Evolutionary conservation across 805 yeast species (phyloP).

Genomic region (Phaffomyces thermotolerans): DNA sequence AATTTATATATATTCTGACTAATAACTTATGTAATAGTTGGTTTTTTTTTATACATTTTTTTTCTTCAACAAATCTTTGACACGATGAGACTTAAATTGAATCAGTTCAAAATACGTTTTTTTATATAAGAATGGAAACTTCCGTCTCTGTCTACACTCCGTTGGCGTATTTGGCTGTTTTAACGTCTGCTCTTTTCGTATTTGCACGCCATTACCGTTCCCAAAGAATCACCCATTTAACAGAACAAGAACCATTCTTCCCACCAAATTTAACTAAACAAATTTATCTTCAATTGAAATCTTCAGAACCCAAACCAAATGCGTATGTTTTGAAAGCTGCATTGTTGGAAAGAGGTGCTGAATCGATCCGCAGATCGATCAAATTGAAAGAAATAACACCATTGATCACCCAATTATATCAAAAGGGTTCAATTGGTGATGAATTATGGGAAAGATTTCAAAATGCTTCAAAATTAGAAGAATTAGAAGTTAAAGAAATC

Average conservation of each 20-base stretch:
- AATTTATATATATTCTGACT: too few species aligned
- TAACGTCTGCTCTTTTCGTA: conserved; percentile 56
- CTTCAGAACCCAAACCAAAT: conserved; percentile 52
- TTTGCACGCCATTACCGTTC: conserved; percentile 68
- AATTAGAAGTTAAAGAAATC: conserved; percentile 71
- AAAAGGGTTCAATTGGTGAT: conserved; percentile 87
- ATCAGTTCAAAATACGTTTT: too few species aligned
- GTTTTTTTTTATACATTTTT: too few species aligned
- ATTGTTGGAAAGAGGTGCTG: conserved; percentile 67
- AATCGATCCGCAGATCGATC: conserved; percentile 76
- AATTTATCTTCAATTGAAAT: conserved; percentile 53
- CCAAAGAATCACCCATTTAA: conserved; percentile 41
- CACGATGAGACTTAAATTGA: too few species aligned
- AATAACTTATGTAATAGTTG: too few species aligned
- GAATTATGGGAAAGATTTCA: conserved; percentile 75
- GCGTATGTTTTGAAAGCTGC: conserved; percentile 73
- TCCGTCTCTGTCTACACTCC: conserved; percentile 60
- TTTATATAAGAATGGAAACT: conserved; percentile 5
- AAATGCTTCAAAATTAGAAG: conserved; percentile 70
- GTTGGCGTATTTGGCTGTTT: conserved; percentile 61
- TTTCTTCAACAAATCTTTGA: too few species aligned
- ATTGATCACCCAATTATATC: conserved; percentile 63
- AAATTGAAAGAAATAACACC: conserved; percentile 75
- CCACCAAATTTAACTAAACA: conserved; percentile 58
- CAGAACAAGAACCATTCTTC: conserved; percentile 66